Base-by-base conservation (phyloP, 495 filamentous ascomycete genomes). In the Podospora pseudoanserina region DNA sequence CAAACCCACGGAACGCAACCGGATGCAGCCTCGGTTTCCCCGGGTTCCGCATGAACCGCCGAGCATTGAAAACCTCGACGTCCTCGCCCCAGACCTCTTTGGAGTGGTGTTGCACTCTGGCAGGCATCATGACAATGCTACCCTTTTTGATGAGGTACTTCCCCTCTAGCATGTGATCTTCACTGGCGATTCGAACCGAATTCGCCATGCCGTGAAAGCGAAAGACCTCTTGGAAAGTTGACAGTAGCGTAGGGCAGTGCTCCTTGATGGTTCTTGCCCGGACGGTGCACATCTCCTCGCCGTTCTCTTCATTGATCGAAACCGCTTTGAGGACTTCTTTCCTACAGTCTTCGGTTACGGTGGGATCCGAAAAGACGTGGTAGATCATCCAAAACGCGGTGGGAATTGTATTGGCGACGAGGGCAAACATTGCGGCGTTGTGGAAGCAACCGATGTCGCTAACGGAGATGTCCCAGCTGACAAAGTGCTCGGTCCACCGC, bases 1-100 rank as follows among this genome's bases (percentile, higher is more conserved):
- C 78, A 26, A 77, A 81, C 0, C 71, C 69, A 6, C 77, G 70
- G 67, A 80, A 83, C 1, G 77, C 79, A 2, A 69, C 66, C 0
- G 64, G 66, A 39, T 74, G 75, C 0, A 60, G 68, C 61, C 72
- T 76, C 61, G 68, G 65, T 7, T 60, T 65, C 39, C 27, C 18
- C 11, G 55, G 18, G 9, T 58, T 19, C n/a, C 55, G 15, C 18
- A 68, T 56, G 53, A 80, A 81, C 5, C 77, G 75, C 6, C 72
- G 34, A 34, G 75, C 72, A 55, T 79, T 69, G 56, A 80, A 80
- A 19, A 72, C 28, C 0, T 34, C 34, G 0, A 67, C 76, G 53
- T 71, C 61, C 0, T 69, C 64, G 7, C 78, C 79, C 77, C 78
- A 81, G 0, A 68, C 62, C 0, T 63, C 60, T 3, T 20, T 59